phyloP scores from a whole-genome alignment of 768 basidiomycete genomes.

The Mycena amicta region DNA sequence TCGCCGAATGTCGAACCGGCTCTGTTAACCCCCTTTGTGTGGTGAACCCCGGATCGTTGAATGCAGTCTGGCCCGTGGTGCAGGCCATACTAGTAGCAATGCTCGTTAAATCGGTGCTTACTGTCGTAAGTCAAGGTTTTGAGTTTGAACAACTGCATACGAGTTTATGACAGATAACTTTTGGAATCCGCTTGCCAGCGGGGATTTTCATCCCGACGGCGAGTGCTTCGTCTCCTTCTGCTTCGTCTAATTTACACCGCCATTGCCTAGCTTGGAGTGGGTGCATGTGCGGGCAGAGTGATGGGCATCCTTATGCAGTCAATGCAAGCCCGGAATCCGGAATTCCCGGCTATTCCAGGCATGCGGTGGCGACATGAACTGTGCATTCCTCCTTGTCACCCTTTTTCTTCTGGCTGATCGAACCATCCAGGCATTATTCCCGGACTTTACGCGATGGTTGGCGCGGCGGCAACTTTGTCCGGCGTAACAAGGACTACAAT shows the following conservation, averaged over 20 bases:
- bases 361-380: constrained; percentile 68
- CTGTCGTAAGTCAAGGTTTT: constrained; percentile 40
- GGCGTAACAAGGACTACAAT: constrained; percentile 78
- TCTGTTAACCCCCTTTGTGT: constrained; percentile 70
- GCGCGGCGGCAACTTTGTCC: constrained; percentile 90
- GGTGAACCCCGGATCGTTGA: constrained; percentile 55
- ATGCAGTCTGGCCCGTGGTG: constrained; percentile 63
- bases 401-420: too few relatives aligned
- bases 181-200: constrained; percentile 89
- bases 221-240: background rate
- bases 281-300: constrained; percentile 90
- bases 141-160: constrained; percentile 41
- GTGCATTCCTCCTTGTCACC: too few relatives aligned
- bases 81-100: constrained; percentile 72
- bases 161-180: constrained; percentile 69
- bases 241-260: background rate
- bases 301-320: constrained; percentile 82
- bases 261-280: constrained; percentile 66
- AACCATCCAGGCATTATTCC: constrained; percentile 73
- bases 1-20: constrained; percentile 77
- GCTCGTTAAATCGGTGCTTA: constrained; percentile 78
- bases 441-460: constrained; percentile 94
- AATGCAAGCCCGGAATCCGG: constrained; percentile 64
- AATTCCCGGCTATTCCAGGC: constrained; percentile 60
- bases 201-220: constrained; percentile 94